A percentile compares a stretch with the other conserved stretches of the same genome.
phyloP scores from a whole-genome alignment of 2,329 filamentous ascomycete species.

The Aquanectria penicillioides region DNA sequence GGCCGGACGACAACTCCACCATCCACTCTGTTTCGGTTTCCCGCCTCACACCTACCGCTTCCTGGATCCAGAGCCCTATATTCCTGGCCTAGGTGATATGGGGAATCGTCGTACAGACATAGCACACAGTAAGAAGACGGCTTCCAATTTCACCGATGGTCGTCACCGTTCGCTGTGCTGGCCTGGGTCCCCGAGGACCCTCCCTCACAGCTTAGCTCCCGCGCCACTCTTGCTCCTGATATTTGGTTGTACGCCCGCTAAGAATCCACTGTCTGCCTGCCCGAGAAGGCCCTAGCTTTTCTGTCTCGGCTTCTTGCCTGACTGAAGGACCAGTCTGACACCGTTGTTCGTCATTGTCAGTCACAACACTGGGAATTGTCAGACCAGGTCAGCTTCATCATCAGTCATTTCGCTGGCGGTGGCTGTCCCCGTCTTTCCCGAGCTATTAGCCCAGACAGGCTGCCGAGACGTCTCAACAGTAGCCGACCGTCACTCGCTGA shows the following conservation, averaged over 20 bases:
- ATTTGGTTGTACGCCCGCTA: constrained; percentile 23
- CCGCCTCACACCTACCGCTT: constrained; percentile 6
- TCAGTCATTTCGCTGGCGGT: constrained; percentile 25
- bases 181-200: background rate
- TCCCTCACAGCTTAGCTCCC: background rate
- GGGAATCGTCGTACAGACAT: constrained; percentile 2
- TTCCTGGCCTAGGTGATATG: background rate
- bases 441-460: background rate
- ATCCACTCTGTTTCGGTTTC: background rate
- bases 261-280: constrained; percentile 24
- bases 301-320: constrained; percentile 17
- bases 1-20: constrained; percentile 6
- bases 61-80: background rate
- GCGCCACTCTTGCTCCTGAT: constrained; percentile 27
- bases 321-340: constrained; percentile 25
- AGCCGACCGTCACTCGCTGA: constrained; percentile 13
- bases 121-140: background rate
- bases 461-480: constrained; percentile 9
- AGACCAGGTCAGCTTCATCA: constrained; percentile 29
- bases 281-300: constrained; percentile 20
- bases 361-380: constrained; percentile 23
- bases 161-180: background rate
- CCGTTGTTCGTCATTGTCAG: constrained; percentile 33
- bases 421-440: constrained; percentile 6
- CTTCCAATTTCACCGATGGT: constrained; percentile 15